Conservation (phyloP, 352 stramenopile species). For the Peronospora farinosa region DNA sequence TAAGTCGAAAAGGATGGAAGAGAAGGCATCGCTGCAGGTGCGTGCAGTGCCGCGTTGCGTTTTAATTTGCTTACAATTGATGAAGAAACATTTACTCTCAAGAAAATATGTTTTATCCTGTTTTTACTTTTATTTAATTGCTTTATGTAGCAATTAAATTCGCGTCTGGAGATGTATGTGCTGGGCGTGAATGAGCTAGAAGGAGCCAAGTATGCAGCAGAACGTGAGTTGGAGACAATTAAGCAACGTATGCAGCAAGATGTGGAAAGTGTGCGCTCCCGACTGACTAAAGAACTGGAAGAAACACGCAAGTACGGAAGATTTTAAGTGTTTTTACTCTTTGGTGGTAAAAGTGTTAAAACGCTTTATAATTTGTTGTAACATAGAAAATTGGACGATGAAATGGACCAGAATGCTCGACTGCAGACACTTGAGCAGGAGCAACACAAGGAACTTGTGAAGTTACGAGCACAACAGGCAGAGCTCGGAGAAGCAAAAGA, state of each 20-base stretch:
- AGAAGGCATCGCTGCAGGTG: conserved; percentile 77
- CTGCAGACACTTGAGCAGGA: conserved; percentile 77
- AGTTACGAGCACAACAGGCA: conserved; percentile 63
- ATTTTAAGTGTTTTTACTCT: background rate
- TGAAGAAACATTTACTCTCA: background rate
- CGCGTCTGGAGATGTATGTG: conserved; percentile 77
- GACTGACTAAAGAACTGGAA: conserved; percentile 66
- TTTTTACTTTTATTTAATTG: background rate
- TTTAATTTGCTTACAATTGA: conserved; percentile 2
- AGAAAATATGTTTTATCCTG: conserved; percentile 5
- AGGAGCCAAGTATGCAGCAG: conserved; percentile 60
- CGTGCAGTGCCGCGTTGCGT: conserved; percentile 3
- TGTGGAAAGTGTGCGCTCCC: conserved; percentile 48
- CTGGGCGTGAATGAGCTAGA: conserved; percentile 80
- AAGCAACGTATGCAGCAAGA: conserved; percentile 75
- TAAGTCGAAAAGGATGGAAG: conserved; percentile 80
- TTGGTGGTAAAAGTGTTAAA: background rate
- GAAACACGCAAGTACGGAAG: conserved; percentile 56
- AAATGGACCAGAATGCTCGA: conserved; percentile 64
- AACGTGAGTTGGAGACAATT: conserved; percentile 77
- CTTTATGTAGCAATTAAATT: conserved; percentile 56
- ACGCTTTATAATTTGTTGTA: conserved; percentile 4
- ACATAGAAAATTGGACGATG: conserved; percentile 59
- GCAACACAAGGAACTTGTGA: conserved; percentile 69
- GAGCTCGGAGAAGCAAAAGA: conserved; percentile 59